These are phyloP conservation scores for Cucurbita argyrosperma DNA, from an alignment of 306 rosid genomes.

Conservation along the genomic window DNA sequence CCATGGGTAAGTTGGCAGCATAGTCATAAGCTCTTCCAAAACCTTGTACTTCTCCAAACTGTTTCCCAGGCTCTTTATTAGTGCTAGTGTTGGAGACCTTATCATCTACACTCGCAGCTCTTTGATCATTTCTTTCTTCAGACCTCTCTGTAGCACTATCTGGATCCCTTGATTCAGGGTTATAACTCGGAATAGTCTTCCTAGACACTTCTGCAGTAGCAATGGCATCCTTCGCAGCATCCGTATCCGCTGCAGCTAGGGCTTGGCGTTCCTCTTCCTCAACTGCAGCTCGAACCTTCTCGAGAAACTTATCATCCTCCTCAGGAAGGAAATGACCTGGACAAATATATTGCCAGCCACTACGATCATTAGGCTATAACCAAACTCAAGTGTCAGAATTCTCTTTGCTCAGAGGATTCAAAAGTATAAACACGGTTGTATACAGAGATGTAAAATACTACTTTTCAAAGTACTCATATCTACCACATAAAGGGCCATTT, in stretches of 20 bases:
- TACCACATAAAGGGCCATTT: neutral
- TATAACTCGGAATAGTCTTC: slow-evolving; percentile 30
- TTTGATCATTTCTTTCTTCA: slow-evolving; percentile 20
- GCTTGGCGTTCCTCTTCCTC: slow-evolving; percentile 94
- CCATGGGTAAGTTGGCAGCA: slow-evolving; percentile 59
- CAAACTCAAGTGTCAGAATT: neutral
- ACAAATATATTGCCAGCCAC: slow-evolving; percentile 7
- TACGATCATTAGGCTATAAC: neutral
- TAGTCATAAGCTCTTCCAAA: slow-evolving; percentile 39
- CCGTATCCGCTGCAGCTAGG: slow-evolving; percentile 69
- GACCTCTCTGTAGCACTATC: slow-evolving; percentile 12
- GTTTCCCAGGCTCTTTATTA: slow-evolving; percentile 30
- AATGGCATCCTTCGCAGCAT: slow-evolving; percentile 75
- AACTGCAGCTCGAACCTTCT: slow-evolving; percentile 67
- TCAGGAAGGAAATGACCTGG: slow-evolving; percentile 89
- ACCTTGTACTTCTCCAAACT: slow-evolving; percentile 29
- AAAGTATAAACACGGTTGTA: neutral
- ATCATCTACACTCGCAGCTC: slow-evolving; percentile 14
- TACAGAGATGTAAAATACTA: neutral
- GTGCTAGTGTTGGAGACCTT: slow-evolving; percentile 13
- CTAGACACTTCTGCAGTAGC: slow-evolving; percentile 72
- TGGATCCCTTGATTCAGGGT: slow-evolving; percentile 18
- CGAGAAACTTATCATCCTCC: slow-evolving; percentile 80
- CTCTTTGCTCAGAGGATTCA: neutral
- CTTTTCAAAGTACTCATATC: neutral